phyloP scores from a whole-genome alignment of 305 asterid species.

The Fraxinus paxiana region DNA sequence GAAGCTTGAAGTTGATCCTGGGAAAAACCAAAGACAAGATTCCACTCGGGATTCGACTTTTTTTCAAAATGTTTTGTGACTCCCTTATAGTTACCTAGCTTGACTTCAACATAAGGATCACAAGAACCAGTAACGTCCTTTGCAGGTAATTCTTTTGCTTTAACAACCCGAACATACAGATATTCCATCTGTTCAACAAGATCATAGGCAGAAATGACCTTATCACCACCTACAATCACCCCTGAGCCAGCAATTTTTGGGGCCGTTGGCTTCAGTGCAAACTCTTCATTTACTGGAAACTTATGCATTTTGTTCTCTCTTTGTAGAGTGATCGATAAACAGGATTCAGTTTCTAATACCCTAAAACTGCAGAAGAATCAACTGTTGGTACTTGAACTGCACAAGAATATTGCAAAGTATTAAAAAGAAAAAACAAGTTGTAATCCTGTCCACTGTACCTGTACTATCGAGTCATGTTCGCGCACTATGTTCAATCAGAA shows the following conservation, averaged over 20 bases:
- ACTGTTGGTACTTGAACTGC: not conserved
- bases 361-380: not conserved
- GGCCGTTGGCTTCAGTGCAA: slow-evolving; percentile 62
- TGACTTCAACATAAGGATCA: slow-evolving; percentile 73
- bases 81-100: slow-evolving; percentile 74
- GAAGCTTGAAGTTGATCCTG: slow-evolving; percentile 73
- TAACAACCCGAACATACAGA: slow-evolving; percentile 65
- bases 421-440: not conserved
- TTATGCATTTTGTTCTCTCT: slow-evolving; percentile 34
- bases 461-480: not conserved
- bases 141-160: slow-evolving; percentile 52
- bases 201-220: slow-evolving; percentile 60
- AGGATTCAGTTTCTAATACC: not conserved
- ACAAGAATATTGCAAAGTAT: not conserved
- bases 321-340: not conserved
- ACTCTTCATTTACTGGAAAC: slow-evolving; percentile 48
- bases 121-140: slow-evolving; percentile 58
- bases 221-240: slow-evolving; percentile 54
- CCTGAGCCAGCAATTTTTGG: slow-evolving; percentile 78
- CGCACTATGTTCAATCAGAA: not conserved
- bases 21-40: slow-evolving; percentile 65
- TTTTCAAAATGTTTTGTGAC: slow-evolving; percentile 67
- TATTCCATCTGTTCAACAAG: slow-evolving; percentile 88
- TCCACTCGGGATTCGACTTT: slow-evolving; percentile 64
- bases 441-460: not conserved